Base-by-base conservation (phyloP, 129 eudicot species). In the Sambucus nigra region DNA sequence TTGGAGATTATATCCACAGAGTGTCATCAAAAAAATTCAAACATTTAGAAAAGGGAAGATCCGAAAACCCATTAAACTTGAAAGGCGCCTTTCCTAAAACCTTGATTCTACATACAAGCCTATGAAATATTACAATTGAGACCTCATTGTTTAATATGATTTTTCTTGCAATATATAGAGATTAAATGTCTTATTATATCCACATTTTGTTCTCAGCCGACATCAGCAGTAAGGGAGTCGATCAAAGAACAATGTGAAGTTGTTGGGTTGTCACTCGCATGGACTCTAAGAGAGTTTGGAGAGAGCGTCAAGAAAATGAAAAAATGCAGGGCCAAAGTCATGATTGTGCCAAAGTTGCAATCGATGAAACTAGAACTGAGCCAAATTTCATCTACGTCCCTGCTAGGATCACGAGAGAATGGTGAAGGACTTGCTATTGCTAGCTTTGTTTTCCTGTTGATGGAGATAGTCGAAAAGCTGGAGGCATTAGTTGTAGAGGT, bases 261-360 rank as follows among this genome's bases (percentile, higher is more conserved):
- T 7, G 57, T 69, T 0, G 82, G 80, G 26, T 44, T 71, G 22
- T 63, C 78, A 4, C 53, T 83, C 17, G 60, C 51, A 42, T 60
- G 67, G 79, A 80, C 61, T 32, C 49, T 88, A 54, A 75, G 73
- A 61, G 91, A 80, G 73, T 61, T 88, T 32, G 94, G 96, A 53
- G 66, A 78, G 44, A 64, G 86, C 67, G 72, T 88, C 16, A 27
- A 11, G 66, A 70, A 64, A 31, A 88, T 83, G 94, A 79, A 80
- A 56, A 64, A 58, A 51, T 80, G 86, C 33, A 73, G 65, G 22
- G 60, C 72, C 8, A 77, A 63, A 17, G 63, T 55, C 74, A 33
- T 60, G 51, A 72, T 51, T 10, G 35, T 55, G 10, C 85, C 86
- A 41, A 73, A 78, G 55, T 39, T 75, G 64, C 79, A 86, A 47